Evolutionary conservation across 768 basidiomycete species (phyloP).

Genomic region (Udeniomyces megalosporus): DNA sequence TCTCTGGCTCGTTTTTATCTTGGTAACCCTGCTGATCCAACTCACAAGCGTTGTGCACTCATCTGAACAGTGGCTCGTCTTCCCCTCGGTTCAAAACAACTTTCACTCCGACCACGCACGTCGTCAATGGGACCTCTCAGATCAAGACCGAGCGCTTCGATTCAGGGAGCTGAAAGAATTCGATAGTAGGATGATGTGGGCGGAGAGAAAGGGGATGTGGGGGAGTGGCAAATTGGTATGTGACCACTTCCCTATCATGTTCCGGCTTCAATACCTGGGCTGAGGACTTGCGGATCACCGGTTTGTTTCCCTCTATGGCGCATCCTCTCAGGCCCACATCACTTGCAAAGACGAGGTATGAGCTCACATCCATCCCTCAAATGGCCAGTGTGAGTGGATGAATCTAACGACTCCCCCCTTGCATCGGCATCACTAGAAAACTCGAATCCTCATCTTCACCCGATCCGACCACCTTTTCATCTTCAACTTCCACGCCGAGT

Average conservation of each 20-base stretch:
- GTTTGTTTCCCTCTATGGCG: not conserved
- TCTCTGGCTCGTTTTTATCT: not conserved
- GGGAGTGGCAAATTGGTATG: not conserved
- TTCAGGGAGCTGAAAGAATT: constrained; percentile 13
- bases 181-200: constrained; percentile 3
- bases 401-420: not conserved
- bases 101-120: constrained; percentile 14
- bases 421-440: not conserved
- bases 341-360: too few relatives aligned
- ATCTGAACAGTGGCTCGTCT: constrained; percentile 16
- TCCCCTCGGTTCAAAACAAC: constrained; percentile 14
- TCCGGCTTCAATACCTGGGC: too few relatives aligned
- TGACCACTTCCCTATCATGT: too few relatives aligned
- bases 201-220: constrained; percentile 5
- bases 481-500: constrained; percentile 7
- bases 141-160: constrained; percentile 6
- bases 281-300: too few relatives aligned
- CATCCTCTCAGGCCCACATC: not conserved
- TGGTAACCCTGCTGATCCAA: too few relatives aligned
- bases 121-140: constrained; percentile 17
- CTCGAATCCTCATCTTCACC: not conserved
- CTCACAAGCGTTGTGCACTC: too few relatives aligned
- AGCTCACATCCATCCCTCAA: not conserved
- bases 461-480: constrained; percentile 11
- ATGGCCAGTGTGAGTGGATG: not conserved